Conservation (phyloP, 2,329 filamentous ascomycete species). For the Amphichorda felina region DNA sequence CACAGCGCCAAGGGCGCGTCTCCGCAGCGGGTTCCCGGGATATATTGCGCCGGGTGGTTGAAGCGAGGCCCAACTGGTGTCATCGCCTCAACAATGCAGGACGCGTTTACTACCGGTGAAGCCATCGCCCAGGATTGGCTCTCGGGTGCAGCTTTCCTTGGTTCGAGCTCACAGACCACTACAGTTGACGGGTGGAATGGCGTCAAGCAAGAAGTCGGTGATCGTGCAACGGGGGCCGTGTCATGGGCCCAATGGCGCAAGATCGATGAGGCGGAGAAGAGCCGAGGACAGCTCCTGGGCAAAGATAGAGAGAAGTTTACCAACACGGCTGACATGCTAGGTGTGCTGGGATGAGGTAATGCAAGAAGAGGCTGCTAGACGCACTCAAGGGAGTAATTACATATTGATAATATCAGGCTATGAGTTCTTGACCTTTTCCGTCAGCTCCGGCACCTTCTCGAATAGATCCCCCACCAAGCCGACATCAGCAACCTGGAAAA, state of each 20-base stretch:
- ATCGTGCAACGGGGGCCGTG: slow-evolving; percentile 49
- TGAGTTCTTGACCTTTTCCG: slow-evolving; percentile 73
- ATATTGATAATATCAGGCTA: slow-evolving; percentile 13
- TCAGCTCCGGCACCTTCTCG: slow-evolving; percentile 89
- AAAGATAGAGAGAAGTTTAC: slow-evolving; percentile 70
- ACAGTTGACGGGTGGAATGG: slow-evolving; percentile 59
- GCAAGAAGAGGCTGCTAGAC: slow-evolving; percentile 5
- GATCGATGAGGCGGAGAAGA: slow-evolving; percentile 70
- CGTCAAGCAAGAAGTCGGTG: slow-evolving; percentile 45
- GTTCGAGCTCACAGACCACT: slow-evolving; percentile 5
- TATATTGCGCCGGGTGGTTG: slow-evolving; percentile 95
- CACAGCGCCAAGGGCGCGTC: slow-evolving; percentile 14
- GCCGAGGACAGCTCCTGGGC: slow-evolving; percentile 51
- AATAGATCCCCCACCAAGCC: slow-evolving; percentile 93
- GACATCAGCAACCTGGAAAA: slow-evolving; percentile 96
- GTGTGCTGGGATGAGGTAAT: slow-evolving; percentile 27
- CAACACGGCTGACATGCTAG: slow-evolving; percentile 44
- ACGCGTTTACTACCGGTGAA: slow-evolving; percentile 84
- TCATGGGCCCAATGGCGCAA: slow-evolving; percentile 75
- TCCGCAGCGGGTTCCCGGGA: slow-evolving; percentile 43
- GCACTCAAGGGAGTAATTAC: slow-evolving; percentile 3
- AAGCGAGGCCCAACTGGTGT: slow-evolving; percentile 91
- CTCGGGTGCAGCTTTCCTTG: slow-evolving; percentile 26
- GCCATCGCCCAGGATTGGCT: slow-evolving; percentile 71
- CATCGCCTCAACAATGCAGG: slow-evolving; percentile 91